Percentiles rank a stretch among this genome's conserved stretches.
phyloP scores from a whole-genome alignment of 164 flowering plant genomes.

The Tetrastigma voinierianum region DNA sequence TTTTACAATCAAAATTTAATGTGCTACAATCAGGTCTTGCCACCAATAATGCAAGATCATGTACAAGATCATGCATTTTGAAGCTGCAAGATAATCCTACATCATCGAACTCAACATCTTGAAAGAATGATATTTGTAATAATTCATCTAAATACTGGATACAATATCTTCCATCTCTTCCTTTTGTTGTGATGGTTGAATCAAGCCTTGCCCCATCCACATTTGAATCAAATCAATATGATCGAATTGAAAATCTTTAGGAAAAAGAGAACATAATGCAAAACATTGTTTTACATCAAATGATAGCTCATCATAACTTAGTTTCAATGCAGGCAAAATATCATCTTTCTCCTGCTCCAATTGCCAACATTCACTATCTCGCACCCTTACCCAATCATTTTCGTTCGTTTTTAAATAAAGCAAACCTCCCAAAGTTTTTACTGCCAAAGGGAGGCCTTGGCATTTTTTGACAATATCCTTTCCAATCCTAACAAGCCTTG shows the following conservation, averaged over 20 bases:
- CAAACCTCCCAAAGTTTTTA: background rate
- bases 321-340: background rate
- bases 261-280: background rate
- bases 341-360: background rate
- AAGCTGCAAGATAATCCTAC: rapidly evolving
- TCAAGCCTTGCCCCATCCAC: constrained; percentile 2
- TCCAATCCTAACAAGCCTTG: background rate
- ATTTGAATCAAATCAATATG: too few relatives aligned
- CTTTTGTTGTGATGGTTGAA: background rate
- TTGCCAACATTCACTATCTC: background rate
- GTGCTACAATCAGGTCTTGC: background rate
- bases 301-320: background rate
- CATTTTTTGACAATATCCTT: constrained; percentile 9
- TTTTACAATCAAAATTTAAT: background rate
- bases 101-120: background rate
- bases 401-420: background rate
- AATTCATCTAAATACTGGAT: background rate
- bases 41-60: background rate
- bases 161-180: background rate
- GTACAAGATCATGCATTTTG: constrained; percentile 1
- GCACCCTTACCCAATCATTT: background rate
- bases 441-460: constrained; percentile 4
- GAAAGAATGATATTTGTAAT: background rate
- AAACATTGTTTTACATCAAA: background rate
- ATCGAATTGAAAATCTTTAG: background rate